A percentile compares a stretch with the other conserved stretches of the same genome.
Evolutionary conservation across 2,329 filamentous ascomycete genomes (phyloP).

Genomic region (Grosmannia clavigera): DNA sequence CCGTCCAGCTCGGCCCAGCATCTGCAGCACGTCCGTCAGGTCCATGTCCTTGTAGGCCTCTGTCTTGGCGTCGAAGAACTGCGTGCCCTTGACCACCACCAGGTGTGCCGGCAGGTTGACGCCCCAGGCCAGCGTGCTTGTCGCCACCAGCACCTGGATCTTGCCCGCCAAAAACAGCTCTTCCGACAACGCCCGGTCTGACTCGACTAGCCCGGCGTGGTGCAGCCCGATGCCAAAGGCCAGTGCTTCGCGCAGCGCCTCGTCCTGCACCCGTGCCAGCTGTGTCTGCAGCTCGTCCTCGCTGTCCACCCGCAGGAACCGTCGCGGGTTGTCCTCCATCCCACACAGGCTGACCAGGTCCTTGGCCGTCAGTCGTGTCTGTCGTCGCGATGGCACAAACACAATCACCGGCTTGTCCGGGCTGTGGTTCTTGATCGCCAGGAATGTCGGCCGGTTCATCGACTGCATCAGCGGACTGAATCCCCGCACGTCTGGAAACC

Average conservation of each 20-base stretch:
- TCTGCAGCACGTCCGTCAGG: slow-evolving; percentile 91
- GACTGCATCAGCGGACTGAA: slow-evolving; percentile 98
- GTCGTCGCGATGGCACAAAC: slow-evolving; percentile 88
- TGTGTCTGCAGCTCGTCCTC: slow-evolving; percentile 88
- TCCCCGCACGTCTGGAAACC: slow-evolving; percentile 85
- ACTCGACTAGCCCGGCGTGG: slow-evolving; percentile 92
- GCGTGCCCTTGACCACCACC: slow-evolving; percentile 94
- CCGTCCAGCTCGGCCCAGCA: slow-evolving; percentile 89
- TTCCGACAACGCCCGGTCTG: slow-evolving; percentile 80
- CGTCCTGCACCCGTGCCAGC: slow-evolving; percentile 82
- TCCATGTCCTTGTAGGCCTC: slow-evolving; percentile 99
- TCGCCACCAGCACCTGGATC: slow-evolving; percentile 92
- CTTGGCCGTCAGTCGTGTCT: slow-evolving; percentile 88
- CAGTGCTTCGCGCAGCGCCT: slow-evolving; percentile 82
- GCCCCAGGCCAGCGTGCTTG: slow-evolving; percentile 93
- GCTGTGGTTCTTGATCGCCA: slow-evolving; percentile 93
- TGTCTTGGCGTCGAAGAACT: slow-evolving; percentile 95
- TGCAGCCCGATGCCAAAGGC: slow-evolving; percentile 96
- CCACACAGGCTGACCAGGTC: slow-evolving; percentile 96
- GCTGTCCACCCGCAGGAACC: slow-evolving; percentile 74
- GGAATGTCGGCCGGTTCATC: slow-evolving; percentile 94
- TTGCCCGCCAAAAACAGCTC: slow-evolving; percentile 96
- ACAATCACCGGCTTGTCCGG: slow-evolving; percentile 96
- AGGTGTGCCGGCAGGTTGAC: slow-evolving; percentile 95
- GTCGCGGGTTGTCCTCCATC: slow-evolving; percentile 93